Base-by-base conservation (phyloP, 306 rosid species). In the Luffa aegyptiaca region DNA sequence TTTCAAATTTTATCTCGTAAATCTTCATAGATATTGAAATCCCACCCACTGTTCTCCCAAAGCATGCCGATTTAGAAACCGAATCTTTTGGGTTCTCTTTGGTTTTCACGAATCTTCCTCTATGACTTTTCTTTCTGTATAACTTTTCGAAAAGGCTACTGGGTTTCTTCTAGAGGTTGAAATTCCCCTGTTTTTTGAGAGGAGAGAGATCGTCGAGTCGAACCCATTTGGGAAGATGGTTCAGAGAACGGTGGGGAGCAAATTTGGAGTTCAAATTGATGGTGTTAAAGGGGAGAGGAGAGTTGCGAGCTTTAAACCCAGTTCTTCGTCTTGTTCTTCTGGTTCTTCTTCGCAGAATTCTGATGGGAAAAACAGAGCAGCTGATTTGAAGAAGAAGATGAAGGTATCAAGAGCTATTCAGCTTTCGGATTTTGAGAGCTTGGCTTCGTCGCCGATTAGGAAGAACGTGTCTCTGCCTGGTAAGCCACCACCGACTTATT, bases 351-450 rank as follows among this genome's bases (percentile, higher is more conserved):
- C 88, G 56, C 93, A 87, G 45, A 65, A 83, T 79, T 90, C 85
- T 46, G 98, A 92, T 83, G 92, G 86, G 3, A 95, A 87, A 88
- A 80, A 7, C 78, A 85, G 93, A 86, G 92, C 82, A 65, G 81
- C 89, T 80, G 99, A 93, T 62, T 84, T 91, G 90, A 95, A 89
- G 92, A 95, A 85, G 88, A 93, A 89, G 82, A 90, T 93, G 91
- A 95, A 86, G 85, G 93, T 91, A 64, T 75, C 97, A 57, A 86
- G 83, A 81, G 78, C 92, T 80, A 83, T 87, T 79, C 90, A 87
- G 80, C 89, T 87, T 79, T 90, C 96, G 64, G 89, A 91, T 79
- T 78, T 86, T 37, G 89, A 94, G 64, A 84, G 77, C 80, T 84
- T 88, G 65, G 85, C 79, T 80, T 64, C 90, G 53, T 33, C 90